Conservation (phyloP, 345 rosid species). For the Rhizophora apiculata region DNA sequence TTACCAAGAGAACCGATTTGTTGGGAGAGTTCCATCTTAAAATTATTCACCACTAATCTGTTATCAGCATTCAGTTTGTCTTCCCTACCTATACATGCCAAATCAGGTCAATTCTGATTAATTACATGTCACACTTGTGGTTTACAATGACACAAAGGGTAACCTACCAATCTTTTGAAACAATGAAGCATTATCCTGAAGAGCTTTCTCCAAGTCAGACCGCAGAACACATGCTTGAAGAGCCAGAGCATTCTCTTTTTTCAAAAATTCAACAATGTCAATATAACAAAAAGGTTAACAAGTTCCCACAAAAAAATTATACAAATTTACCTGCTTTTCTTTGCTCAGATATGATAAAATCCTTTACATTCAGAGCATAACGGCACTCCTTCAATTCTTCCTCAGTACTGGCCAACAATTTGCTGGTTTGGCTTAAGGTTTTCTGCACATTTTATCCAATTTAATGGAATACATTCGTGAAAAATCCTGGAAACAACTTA, state of each 20-base stretch:
- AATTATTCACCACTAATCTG: slow-evolving; percentile 60
- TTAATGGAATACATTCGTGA: background rate
- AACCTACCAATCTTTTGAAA: slow-evolving; percentile 77
- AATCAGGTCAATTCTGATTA: background rate
- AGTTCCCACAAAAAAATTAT: background rate
- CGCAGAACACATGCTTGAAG: slow-evolving; percentile 75
- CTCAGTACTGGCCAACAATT: slow-evolving; percentile 53
- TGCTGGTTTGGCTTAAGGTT: slow-evolving; percentile 60
- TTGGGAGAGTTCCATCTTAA: slow-evolving; percentile 56
- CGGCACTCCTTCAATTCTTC: slow-evolving; percentile 78
- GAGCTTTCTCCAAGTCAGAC: slow-evolving; percentile 78
- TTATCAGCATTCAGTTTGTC: slow-evolving; percentile 75
- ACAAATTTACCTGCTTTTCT: slow-evolving; percentile 65
- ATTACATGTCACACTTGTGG: background rate
- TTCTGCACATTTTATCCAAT: slow-evolving; percentile 39
- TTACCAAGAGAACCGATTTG: slow-evolving; percentile 62
- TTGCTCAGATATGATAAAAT: slow-evolving; percentile 83
- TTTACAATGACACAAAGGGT: slow-evolving; percentile 3
- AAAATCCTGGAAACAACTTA: background rate
- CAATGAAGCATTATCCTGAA: slow-evolving; percentile 69
- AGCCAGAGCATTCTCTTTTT: slow-evolving; percentile 73
- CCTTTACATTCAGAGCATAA: slow-evolving; percentile 72
- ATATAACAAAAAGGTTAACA: background rate
- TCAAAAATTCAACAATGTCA: slow-evolving; percentile 9
- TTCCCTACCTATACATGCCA: slow-evolving; percentile 59